phyloP scores from a whole-genome alignment of 495 filamentous ascomycete species.

The Pseudoneurospora amorphoporcata region DNA sequence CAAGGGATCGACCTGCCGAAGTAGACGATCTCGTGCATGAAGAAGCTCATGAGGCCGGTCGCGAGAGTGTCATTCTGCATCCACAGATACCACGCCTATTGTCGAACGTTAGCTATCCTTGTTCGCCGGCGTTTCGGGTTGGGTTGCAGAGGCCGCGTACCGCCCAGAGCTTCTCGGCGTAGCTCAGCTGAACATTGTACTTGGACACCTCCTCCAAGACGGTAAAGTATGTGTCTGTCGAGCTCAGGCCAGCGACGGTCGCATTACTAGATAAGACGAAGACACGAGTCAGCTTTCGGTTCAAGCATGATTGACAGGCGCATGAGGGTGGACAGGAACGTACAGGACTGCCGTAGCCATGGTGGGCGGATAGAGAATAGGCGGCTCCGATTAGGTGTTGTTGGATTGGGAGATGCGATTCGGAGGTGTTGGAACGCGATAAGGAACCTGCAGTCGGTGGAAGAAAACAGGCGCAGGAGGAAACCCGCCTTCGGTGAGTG shows the following conservation, averaged over 20 bases:
- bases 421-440: neutral
- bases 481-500: neutral
- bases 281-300: constrained; percentile 10
- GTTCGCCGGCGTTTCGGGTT: neutral
- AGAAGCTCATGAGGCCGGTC: constrained; percentile 92
- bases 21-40: constrained; percentile 90
- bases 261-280: constrained; percentile 27
- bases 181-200: constrained; percentile 79
- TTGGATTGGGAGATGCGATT: neutral
- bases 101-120: neutral
- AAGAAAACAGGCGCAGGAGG: neutral
- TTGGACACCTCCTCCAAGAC: constrained; percentile 81
- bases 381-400: neutral
- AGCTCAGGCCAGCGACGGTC: constrained; percentile 40
- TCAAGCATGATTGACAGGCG: neutral
- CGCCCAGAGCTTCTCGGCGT: constrained; percentile 77
- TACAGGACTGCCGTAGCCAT: constrained; percentile 34
- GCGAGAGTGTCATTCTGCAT: constrained; percentile 96
- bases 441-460: neutral
- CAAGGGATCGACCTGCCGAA: constrained; percentile 88
- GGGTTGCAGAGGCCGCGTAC: constrained; percentile 40
- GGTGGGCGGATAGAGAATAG: constrained; percentile 5
- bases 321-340: constrained; percentile 1
- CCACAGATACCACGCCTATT: constrained; percentile 76
- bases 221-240: constrained; percentile 58